Evolutionary conservation across 2,329 filamentous ascomycete genomes (phyloP), one percentile per base, ranked within the genome.

Genomic region (Beauveria rudraprayagi): DNA sequence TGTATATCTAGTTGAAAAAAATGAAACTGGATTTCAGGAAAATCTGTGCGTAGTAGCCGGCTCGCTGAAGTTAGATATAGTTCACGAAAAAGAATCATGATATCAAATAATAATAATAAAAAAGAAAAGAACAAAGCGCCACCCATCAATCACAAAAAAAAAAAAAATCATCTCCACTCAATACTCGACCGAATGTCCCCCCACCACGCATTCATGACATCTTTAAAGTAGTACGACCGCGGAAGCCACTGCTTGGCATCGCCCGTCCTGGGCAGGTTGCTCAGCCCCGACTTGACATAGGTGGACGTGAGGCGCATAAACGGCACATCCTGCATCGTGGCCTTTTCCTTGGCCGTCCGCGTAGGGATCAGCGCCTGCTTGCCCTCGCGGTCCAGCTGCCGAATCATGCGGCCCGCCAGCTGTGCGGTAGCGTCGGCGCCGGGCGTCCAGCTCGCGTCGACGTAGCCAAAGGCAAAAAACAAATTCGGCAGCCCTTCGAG

Each of bases 401-500:
- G 77, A 60, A 84, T 66, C 5, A 87, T 69, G 0, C 83, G 76
- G 1, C 77, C 73, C 6, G 82, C 72, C 2, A 84, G 74, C 34
- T 75, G 73, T 0, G 77, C 77, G 1, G 80, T 80, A 0, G 77
- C 77, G 61, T 89, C 85, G 0, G 81, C 79, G 1, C 83, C 84
- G 0, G 87, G 74, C 0, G 85, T 88, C 85, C 86, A 89, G 0
- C 80, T 78, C 0, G 79, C 79, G 48, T 84, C 80, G 26, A 78
- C 78, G 70, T 87, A 89, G 5, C 86, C 86, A 14, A 85, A 74
- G 17, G 84, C 75, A 66, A 83, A 78, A n/a, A 80, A 72, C 11
- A 83, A 63, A 67, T 89, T 89, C 1, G 86, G 86, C 3, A 88
- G 71, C 54, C 81, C 82, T 64, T 86, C 77, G 1, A 89, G 69